Base-by-base conservation (phyloP, 441 rosid genomes). In the Sinapis alba region DNA sequence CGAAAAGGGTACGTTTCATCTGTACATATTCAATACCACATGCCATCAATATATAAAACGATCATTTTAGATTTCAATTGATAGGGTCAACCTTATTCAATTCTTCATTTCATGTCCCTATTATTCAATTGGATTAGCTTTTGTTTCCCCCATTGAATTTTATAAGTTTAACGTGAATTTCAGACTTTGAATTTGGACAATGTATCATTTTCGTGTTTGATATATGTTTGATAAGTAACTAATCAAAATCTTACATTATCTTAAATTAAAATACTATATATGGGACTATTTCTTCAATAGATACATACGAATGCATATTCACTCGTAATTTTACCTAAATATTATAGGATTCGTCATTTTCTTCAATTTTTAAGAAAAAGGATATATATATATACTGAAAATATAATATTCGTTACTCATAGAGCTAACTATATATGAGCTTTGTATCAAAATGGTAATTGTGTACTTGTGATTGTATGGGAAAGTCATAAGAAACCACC, bases 1-100 rank as follows among this genome's bases (percentile, higher is more conserved):
- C 81, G 68, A 71, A 71, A 58, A 28, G 65, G 27, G 81, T 78
- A 72, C 77, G 38, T 78, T 58, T 62, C 61, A 77, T 72, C 74
- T 78, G 65, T 72, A 72, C 77, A 65, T 26, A 28, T 15, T 41
- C 68, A 53, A 61, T 72, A 53, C 77, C 73, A 78, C 81, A 72
- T 66, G 69, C 68, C 65, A 51, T 61, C 38, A 47, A 24, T n/a
- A n/a, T n/a, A n/a, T 27, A 16, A 27, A 9, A 45, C 36, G 18
- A 38, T 57, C 36, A 51, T 72, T 51, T 67, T 1, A 30, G 62
- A 47, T 77, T 67, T 62, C 13, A 9, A 7, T 47, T 47, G 3
- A 18, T 75, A 71, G 76, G 47, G 34, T 65, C 76, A 58, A 58
- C 68, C 62, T 71, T 6, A 58, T 58, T 71, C 32, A 50, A 47